A percentile compares a stretch with the other conserved stretches of the same genome.
These are phyloP conservation scores for Chaetomidium leptoderma DNA, from an alignment of 495 filamentous ascomycete species.

Conservation along the genomic window DNA sequence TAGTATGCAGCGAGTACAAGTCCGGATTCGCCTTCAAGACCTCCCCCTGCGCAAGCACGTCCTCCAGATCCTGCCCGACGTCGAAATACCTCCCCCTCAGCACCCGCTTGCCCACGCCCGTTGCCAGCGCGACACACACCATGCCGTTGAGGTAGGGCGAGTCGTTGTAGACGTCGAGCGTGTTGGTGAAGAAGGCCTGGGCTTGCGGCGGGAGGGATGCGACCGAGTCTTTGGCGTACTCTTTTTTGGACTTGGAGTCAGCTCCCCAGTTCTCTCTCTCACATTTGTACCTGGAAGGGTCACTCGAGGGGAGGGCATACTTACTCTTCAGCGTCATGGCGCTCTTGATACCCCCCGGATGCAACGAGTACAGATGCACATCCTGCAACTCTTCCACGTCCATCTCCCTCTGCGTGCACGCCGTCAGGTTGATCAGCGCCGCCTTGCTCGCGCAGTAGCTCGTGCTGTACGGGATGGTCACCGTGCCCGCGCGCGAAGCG, in stretches of 20 bases:
- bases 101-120: constrained; percentile 27
- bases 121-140: constrained; percentile 33
- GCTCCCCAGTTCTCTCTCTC: too few relatives aligned
- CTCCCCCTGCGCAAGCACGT: constrained; percentile 29
- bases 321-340: constrained; percentile 32
- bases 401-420: constrained; percentile 31
- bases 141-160: constrained; percentile 37
- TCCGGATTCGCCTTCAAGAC: constrained; percentile 21
- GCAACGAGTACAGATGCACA: constrained; percentile 33
- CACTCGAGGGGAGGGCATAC: too few relatives aligned
- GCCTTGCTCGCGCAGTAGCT: constrained; percentile 36
- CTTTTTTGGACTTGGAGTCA: constrained; percentile 11
- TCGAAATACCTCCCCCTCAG: constrained; percentile 32
- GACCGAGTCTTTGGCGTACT: constrained; percentile 28
- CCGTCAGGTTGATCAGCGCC: constrained; percentile 36
- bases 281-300: too few relatives aligned
- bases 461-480: constrained; percentile 31
- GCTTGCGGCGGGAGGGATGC: constrained; percentile 22
- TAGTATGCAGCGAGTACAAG: constrained; percentile 29
- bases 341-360: constrained; percentile 34
- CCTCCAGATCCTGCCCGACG: constrained; percentile 34
- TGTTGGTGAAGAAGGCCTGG: constrained; percentile 16
- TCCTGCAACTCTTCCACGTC: constrained; percentile 29
- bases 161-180: constrained; percentile 32
- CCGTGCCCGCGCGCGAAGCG: constrained; percentile 32